Percentiles rank a stretch among this genome's conserved stretches.
Evolutionary conservation across 2,329 filamentous ascomycete genomes (phyloP).

Genomic region (Penicillium brasilianum): DNA sequence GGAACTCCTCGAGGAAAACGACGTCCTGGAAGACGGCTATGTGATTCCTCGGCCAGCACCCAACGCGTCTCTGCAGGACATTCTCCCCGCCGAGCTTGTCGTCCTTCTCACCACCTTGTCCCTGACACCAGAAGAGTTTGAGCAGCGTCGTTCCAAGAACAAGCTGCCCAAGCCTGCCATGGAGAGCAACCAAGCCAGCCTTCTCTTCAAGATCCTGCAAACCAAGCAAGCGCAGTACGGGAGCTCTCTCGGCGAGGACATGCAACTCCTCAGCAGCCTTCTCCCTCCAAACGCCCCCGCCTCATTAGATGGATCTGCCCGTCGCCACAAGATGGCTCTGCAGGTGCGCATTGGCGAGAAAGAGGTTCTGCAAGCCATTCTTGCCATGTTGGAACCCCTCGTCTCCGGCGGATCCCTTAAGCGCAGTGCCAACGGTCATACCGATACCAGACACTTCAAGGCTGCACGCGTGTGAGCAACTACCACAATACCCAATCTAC

Average conservation of each 20-base stretch:
- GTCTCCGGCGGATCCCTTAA: slow-evolving; percentile 36
- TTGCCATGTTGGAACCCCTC: slow-evolving; percentile 43
- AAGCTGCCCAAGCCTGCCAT: slow-evolving; percentile 45
- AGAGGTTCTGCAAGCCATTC: slow-evolving; percentile 63
- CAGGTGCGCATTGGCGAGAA: slow-evolving; percentile 75
- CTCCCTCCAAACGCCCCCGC: slow-evolving; percentile 38
- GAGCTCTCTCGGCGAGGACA: slow-evolving; percentile 60
- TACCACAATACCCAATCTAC: neutral
- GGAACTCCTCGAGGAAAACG: slow-evolving; percentile 65
- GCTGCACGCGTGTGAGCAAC: slow-evolving; percentile 29
- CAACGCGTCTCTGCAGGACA: slow-evolving; percentile 38
- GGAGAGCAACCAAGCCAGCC: slow-evolving; percentile 33
- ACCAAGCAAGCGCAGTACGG: slow-evolving; percentile 54
- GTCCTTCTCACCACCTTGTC: slow-evolving; percentile 44
- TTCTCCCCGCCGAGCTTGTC: slow-evolving; percentile 47
- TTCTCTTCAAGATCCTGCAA: slow-evolving; percentile 43
- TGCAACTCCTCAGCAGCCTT: slow-evolving; percentile 45
- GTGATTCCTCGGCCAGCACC: slow-evolving; percentile 56
- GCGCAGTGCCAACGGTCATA: slow-evolving; percentile 35
- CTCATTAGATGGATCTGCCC: slow-evolving; percentile 40
- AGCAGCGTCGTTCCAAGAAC: slow-evolving; percentile 40
- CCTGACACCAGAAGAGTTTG: slow-evolving; percentile 40
- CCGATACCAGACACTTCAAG: slow-evolving; percentile 38
- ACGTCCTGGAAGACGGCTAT: slow-evolving; percentile 74
- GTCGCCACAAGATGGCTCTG: slow-evolving; percentile 63